These are phyloP conservation scores for Ramularia collo-cygni DNA, from an alignment of 2,329 filamentous ascomycete species.

Conservation along the genomic window DNA sequence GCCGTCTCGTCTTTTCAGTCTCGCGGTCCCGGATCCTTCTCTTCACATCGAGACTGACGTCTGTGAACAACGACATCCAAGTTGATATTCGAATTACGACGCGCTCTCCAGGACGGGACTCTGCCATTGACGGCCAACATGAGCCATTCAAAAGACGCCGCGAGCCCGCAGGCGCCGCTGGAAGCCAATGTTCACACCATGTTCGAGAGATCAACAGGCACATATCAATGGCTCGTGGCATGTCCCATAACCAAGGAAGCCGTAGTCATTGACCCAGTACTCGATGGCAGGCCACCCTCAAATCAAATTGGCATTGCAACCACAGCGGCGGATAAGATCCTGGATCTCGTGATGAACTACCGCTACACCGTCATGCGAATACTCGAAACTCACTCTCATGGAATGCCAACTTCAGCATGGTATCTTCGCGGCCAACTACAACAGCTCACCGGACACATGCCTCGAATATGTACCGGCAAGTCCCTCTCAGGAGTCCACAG, in stretches of 20 bases:
- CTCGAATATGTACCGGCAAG: conserved; percentile 49
- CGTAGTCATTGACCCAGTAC: conserved; percentile 56
- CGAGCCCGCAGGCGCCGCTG: background rate
- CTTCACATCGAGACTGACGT: no score
- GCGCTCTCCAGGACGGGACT: no score
- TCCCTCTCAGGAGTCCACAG: conserved; percentile 48
- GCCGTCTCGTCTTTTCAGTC: no score
- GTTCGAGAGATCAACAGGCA: conserved; percentile 41
- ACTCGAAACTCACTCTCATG: conserved; percentile 57
- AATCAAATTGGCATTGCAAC: conserved; percentile 42
- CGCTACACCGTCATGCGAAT: conserved; percentile 47
- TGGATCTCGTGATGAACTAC: conserved; percentile 39
- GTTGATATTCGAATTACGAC: no score
- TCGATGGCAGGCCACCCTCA: conserved; percentile 47
- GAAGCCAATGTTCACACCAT: conserved; percentile 25
- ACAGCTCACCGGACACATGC: conserved; percentile 30
- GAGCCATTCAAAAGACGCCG: no score
- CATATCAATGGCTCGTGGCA: conserved; percentile 56
- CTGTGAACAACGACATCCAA: no score
- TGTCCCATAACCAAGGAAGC: conserved; percentile 45
- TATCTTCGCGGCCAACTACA: conserved; percentile 48
- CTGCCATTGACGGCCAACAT: no score
- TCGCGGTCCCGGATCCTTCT: no score
- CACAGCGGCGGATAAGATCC: conserved; percentile 45
- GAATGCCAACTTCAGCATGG: conserved; percentile 52